Evolutionary conservation across 805 yeast genomes (phyloP).

Genomic region (Saturnispora diversa): DNA sequence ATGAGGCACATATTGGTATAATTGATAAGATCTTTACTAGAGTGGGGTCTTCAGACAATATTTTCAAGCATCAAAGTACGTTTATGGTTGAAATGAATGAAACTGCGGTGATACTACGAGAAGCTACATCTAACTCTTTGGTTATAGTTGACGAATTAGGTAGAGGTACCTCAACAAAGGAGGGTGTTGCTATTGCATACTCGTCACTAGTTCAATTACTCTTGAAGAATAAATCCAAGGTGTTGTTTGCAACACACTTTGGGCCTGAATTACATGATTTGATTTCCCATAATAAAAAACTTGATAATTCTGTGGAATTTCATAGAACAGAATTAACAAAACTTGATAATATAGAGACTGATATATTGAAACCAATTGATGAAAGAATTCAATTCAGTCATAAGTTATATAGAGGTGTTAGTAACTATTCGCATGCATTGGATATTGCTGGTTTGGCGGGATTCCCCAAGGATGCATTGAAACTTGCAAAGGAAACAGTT

Average conservation of each 20-base stretch:
- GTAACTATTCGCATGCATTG: conserved; percentile 66
- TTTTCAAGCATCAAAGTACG: conserved; percentile 72
- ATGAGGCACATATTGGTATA: conserved; percentile 53
- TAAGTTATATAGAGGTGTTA: conserved; percentile 55
- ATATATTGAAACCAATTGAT: conserved; percentile 19
- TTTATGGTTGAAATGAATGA: conserved; percentile 93
- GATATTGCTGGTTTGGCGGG: conserved; percentile 75
- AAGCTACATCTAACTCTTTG: conserved; percentile 59
- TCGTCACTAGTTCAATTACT: conserved; percentile 58
- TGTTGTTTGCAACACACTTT: conserved; percentile 88
- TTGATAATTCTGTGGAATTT: conserved; percentile 21
- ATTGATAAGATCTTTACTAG: conserved; percentile 76
- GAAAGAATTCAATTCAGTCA: conserved; percentile 43
- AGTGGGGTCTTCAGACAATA: conserved; percentile 79
- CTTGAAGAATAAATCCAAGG: conserved; percentile 50
- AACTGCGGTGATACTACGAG: conserved; percentile 57
- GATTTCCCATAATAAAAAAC: conserved; percentile 26
- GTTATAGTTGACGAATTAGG: conserved; percentile 86
- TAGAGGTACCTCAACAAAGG: conserved; percentile 77
- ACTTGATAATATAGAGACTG: not conserved
- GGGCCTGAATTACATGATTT: conserved; percentile 45
- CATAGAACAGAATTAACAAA: conserved; percentile 22
- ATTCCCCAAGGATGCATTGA: conserved; percentile 54
- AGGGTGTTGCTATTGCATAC: conserved; percentile 80
- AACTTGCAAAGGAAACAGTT: conserved; percentile 39